A percentile compares a stretch with the other conserved stretches of the same genome.
phyloP scores from a whole-genome alignment of 805 yeast species.

The Yarrowia porcina region DNA sequence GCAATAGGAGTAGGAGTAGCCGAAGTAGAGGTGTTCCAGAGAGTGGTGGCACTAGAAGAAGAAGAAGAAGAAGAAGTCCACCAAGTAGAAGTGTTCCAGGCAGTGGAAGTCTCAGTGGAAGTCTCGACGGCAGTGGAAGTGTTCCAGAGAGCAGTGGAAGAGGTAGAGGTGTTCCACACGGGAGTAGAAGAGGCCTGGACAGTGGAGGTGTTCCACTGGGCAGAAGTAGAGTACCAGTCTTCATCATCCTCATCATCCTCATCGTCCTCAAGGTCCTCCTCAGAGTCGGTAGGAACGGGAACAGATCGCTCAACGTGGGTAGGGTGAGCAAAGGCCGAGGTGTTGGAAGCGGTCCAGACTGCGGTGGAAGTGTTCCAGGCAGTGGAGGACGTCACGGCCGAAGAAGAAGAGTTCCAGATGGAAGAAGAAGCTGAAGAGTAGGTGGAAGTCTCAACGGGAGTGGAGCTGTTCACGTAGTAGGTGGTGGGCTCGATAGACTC shows the following conservation, averaged over 20 bases:
- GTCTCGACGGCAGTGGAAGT: not conserved
- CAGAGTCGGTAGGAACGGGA: not conserved
- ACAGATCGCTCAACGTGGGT: constrained; percentile 4
- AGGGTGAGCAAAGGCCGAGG: not conserved
- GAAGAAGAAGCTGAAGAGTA: not conserved
- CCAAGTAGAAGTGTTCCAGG: not conserved
- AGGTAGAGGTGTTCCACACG: not conserved
- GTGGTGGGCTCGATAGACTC: not conserved
- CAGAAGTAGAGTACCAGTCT: not conserved
- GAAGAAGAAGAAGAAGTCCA: not conserved
- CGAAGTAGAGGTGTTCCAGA: not conserved
- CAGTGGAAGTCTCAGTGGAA: not conserved
- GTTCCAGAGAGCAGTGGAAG: not conserved
- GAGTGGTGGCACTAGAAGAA: not conserved
- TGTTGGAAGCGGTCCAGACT: constrained; percentile 13
- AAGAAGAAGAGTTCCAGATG: not conserved
- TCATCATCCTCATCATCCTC: not conserved
- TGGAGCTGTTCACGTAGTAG: not conserved
- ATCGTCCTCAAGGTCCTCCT: not conserved
- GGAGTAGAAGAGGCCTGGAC: not conserved
- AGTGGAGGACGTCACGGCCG: not conserved
- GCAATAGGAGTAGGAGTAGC: not conserved
- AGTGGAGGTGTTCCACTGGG: not conserved
- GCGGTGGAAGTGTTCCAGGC: constrained; percentile 10
- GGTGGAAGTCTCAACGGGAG: not conserved